Evolutionary conservation across 495 filamentous ascomycete species (phyloP).

Genomic region (Letharia lupina): DNA sequence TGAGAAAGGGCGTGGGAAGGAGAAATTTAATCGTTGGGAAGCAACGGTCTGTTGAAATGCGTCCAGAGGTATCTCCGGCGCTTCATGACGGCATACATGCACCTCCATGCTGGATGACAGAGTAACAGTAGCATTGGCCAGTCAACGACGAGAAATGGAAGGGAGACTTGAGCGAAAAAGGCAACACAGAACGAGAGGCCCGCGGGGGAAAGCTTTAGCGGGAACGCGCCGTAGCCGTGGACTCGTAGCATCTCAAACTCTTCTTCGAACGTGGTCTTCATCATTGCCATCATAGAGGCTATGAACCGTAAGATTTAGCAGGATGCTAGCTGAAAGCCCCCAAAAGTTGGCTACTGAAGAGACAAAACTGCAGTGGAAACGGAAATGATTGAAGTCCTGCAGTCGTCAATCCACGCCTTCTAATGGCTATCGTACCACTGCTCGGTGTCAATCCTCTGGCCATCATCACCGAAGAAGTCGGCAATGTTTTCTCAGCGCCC

Average conservation of each 20-base stretch:
- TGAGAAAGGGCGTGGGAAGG: background rate
- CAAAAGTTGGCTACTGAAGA: background rate
- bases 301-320: background rate
- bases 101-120: background rate
- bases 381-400: background rate
- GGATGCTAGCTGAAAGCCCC: background rate
- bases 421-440: background rate
- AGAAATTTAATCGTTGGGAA: background rate
- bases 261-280: background rate
- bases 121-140: background rate
- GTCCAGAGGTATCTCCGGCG: background rate
- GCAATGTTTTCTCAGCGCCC: conserved; percentile 40
- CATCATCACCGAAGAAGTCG: conserved; percentile 28
- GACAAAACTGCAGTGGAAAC: background rate
- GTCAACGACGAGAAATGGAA: conserved; percentile 10
- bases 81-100: conserved; percentile 6
- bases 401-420: background rate
- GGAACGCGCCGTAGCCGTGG: background rate
- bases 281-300: background rate
- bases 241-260: background rate
- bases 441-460: background rate
- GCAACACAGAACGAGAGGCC: background rate
- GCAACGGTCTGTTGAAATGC: background rate
- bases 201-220: background rate
- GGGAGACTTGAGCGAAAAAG: conserved; percentile 3